Base-by-base conservation (phyloP, 495 filamentous ascomycete species). In the Tuber microsphaerosporum region DNA sequence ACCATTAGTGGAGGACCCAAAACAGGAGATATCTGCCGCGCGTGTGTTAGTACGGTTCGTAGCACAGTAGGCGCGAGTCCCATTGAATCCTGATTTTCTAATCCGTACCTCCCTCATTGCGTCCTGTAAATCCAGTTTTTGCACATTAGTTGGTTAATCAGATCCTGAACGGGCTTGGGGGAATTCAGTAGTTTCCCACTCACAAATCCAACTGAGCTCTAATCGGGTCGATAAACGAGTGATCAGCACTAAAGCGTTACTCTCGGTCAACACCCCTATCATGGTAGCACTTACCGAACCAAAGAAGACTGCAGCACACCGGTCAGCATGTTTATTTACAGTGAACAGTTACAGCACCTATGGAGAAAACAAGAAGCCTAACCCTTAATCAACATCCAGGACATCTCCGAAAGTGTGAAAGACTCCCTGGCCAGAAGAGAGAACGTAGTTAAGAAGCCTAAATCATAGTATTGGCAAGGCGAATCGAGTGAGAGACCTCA, bases 371-470 rank as follows among this genome's bases (percentile, higher is more conserved):
- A 89, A 79, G 91, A 48, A 10, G 43, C 70, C 65, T 70, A 92
- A 75, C 97, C 94, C 80, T 94, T 93, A 76, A 95, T 91, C 73
- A 97, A 85, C 74, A 93, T 91, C 90, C 91, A 93, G 48, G 91
- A 90, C 90, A 97, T 97, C 77, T 93, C 85, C 12, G 85, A 81
- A n/a, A 92, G 87, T 34, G 89, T 89, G 80, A 92, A 92, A 20
- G 86, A 84, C 78, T 93, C 92, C 77, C 94, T 88, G 39, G 92
- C 94, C 74, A 98, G 88, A 76, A 97, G 89, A 1, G 92, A 91
- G 81, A 97, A 97, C 0, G 94, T 97, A 0, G 94, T 97, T 42
- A 97, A 85, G 85, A 97, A 98, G 75, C 94, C 94, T 91, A 77
- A 70, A 73, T 73, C 70, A 79, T 73, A 79, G 73, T 75, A 65